Evolutionary conservation across 768 basidiomycete genomes (phyloP), one percentile per base, ranked within the genome.

Genomic region (Tephrocybe sp.): DNA sequence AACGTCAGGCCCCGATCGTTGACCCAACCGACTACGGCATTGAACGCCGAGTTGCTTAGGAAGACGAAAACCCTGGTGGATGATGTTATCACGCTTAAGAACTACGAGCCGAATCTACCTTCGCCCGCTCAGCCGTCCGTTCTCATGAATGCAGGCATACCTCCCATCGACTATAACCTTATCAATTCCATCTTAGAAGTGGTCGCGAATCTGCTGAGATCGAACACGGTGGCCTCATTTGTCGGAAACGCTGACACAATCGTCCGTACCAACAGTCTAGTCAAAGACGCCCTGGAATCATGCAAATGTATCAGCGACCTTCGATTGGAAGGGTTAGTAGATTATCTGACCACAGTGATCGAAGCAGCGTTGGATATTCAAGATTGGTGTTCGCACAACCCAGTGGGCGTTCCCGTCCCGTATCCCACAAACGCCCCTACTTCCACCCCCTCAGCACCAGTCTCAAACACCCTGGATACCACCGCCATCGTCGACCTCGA

Each of bases 401-500:
- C 47, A 16, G 28, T 56, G 22, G 47, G 45, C 19, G 18, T 46
- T 26, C 43, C 51, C 4, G 25, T 2, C 15, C 47, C 46, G 8
- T 31, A 42, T 15, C 24, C 45, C 5, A 36, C 53, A 12, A 37
- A 32, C 28, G 24, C 43, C n/a, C 36, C 34, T 18, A 16, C 21
- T 30, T 39, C 46, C 41, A 3, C 21, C 26, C 12, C 52, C 5
- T 31, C 30, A 4, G 34, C 41, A 6, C 37, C 36, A 16, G 26
- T 32, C 2, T 32, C 44, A 15, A 49, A 51, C 31, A 27, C 36
- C 1, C 25, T 32, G 4, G 52, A 61, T 39, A 42, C 48, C 25
- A 63, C 63, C 16, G 53, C 64, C 36, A 47, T 65, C 21, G 40
- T 66, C 15, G 58, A 58, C 21, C 48, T 66, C 13, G 58, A 64